Base-by-base conservation (phyloP, 495 filamentous ascomycete species). In the Xylaria longipes region DNA sequence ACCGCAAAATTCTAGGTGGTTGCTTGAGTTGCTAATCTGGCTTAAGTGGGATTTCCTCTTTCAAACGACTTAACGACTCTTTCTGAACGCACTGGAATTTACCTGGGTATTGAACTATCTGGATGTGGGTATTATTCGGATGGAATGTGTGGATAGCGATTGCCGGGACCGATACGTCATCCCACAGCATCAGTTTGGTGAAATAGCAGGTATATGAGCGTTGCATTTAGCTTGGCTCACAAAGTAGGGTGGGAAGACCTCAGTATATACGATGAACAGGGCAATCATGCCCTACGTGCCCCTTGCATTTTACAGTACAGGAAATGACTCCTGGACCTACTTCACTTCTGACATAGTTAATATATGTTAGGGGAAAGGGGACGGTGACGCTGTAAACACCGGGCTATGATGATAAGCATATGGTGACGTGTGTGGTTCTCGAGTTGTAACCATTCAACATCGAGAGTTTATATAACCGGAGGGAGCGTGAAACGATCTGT, bases 131-230 rank as follows among this genome's bases (percentile, higher is more conserved):
- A 20, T 15, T 6, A 41, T 41, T 35, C 14, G 15, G 57, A 60
- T 27, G 62, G 11, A 48, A 46, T 31, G 3, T 20, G 39, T 65
- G 39, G 62, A 65, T 48, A 41, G 20, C 37, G 62, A 39, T 48
- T 31, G 15, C 45, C 3, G 14, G 39, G 15, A 12, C 46, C 20
- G 65, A 43, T 67, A 67, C 65, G 48, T 67, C 65, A 67, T 67
- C 20, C 48, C 48, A 67, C 48, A 56, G 33, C 33, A 15, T 67
- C 15, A 14, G 43, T n/a, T n/a, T n/a, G n/a, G n/a, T n/a, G n/a
- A n/a, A n/a, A n/a, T n/a, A n/a, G n/a, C n/a, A n/a, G n/a, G n/a
- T n/a, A n/a, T n/a, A n/a, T n/a, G n/a, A n/a, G n/a, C n/a, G n/a
- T n/a, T n/a, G n/a, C n/a, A n/a, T n/a, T n/a, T n/a, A n/a, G n/a